Percentiles rank a stretch among this genome's conserved stretches.
Evolutionary conservation across 2,329 filamentous ascomycete genomes (phyloP).

Genomic region (Exophiala bonariae): DNA sequence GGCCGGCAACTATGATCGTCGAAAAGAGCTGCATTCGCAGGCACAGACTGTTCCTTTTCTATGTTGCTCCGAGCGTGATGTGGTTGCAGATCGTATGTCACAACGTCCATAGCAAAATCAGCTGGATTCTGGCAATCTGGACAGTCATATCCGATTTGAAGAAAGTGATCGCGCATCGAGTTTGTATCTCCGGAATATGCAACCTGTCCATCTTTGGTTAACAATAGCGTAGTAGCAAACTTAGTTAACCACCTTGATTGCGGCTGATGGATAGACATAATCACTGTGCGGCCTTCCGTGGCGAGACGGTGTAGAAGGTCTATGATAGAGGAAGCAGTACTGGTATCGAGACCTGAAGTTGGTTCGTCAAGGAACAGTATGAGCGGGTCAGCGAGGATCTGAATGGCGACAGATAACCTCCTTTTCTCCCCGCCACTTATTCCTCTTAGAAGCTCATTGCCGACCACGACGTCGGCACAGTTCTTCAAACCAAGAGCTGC

Average conservation of each 20-base stretch:
- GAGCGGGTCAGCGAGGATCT: constrained; percentile 70
- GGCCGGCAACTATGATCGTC: too few species aligned
- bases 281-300: constrained; percentile 64
- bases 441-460: constrained; percentile 68
- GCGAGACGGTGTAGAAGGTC: constrained; percentile 68
- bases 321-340: constrained; percentile 72
- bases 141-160: constrained; percentile 57
- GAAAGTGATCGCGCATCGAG: constrained; percentile 65
- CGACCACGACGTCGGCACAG: constrained; percentile 72
- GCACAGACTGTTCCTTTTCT: too few species aligned
- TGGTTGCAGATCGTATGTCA: too few species aligned
- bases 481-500: constrained; percentile 74
- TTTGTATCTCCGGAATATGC: constrained; percentile 65
- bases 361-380: constrained; percentile 74
- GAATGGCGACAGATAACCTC: constrained; percentile 73
- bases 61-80: too few species aligned
- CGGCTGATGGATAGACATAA: constrained; percentile 70
- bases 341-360: constrained; percentile 71
- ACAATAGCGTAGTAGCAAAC: constrained; percentile 69
- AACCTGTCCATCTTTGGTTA: constrained; percentile 62
- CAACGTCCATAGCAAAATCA: constrained; percentile 71
- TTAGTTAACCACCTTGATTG: constrained; percentile 75
- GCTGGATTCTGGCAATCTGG: constrained; percentile 75
- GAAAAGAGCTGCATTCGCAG: too few species aligned
- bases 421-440: constrained; percentile 79